Evolutionary conservation across 2,329 filamentous ascomycete genomes (phyloP).

Genomic region (Ophiostoma pallidulum): DNA sequence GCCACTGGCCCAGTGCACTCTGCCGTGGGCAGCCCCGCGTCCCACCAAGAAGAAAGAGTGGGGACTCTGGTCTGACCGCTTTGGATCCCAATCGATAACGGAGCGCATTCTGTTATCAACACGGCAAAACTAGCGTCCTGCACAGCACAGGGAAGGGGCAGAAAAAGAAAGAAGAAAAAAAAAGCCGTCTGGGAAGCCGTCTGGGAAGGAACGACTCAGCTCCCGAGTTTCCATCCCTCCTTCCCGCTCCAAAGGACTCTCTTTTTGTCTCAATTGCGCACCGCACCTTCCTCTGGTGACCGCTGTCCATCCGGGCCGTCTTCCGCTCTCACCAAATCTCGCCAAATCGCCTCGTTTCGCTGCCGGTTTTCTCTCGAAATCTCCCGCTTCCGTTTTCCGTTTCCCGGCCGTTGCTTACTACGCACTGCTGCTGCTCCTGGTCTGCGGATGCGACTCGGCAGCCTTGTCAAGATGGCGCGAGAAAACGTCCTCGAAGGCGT

Average conservation of each 20-base stretch:
- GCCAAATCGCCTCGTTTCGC: neutral
- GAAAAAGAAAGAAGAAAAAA: slow-evolving; percentile 10
- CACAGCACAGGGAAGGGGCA: neutral
- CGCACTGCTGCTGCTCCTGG: neutral
- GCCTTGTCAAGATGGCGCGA: slow-evolving; percentile 41
- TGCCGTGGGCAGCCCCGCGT: too few relatives aligned
- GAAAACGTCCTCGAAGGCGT: slow-evolving; percentile 46
- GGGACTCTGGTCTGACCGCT: too few relatives aligned
- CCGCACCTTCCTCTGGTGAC: too few relatives aligned
- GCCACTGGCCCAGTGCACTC: too few relatives aligned
- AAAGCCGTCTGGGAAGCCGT: too few relatives aligned
- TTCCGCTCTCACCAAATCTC: neutral
- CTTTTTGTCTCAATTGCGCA: neutral
- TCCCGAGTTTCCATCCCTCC: neutral
- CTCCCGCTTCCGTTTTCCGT: neutral
- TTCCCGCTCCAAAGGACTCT: neutral
- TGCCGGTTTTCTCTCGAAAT: neutral
- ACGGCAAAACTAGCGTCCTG: neutral
- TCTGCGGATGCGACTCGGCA: slow-evolving; percentile 25
- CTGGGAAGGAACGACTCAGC: slow-evolving; percentile 5
- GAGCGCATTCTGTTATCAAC: neutral
- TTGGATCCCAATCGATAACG: neutral
- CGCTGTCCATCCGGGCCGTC: neutral
- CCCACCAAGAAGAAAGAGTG: too few relatives aligned
- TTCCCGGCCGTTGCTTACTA: neutral